phyloP scores from a whole-genome alignment of 108 stramenopile species.

The Chaetoceros tenuissimus region DNA sequence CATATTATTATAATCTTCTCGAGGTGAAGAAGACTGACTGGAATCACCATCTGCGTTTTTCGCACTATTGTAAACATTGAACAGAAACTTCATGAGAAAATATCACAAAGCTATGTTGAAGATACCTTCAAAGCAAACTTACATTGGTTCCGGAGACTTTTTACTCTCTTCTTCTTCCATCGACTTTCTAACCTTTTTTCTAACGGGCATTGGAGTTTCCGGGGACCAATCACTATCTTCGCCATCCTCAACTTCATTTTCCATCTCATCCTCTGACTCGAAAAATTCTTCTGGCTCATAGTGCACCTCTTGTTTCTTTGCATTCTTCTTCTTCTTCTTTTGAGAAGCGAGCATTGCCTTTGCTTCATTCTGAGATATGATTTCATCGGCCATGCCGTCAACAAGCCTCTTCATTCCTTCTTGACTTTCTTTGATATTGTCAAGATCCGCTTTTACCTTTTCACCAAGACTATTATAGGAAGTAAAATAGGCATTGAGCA shows the following conservation, averaged over 20 bases:
- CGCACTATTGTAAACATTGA: not conserved
- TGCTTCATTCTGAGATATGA: not conserved
- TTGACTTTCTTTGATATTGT: not conserved
- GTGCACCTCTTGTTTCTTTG: not conserved
- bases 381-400: not conserved
- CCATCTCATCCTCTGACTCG: not conserved
- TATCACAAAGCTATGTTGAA: no score
- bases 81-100: no score
- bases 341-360: not conserved
- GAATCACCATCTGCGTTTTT: no score
- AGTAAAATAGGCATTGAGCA: not conserved
- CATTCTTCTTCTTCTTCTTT: not conserved
- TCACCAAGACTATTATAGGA: not conserved
- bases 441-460: not conserved
- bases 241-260: not conserved
- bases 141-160: no score
- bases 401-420: not conserved
- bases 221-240: not conserved
- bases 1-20: not conserved
- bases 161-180: not conserved
- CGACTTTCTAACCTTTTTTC: not conserved
- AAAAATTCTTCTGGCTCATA: not conserved
- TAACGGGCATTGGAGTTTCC: not conserved
- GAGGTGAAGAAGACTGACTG: not conserved
- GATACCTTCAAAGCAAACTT: not conserved